Evolutionary conservation across 768 basidiomycete species (phyloP).

Genomic region (Lactarius indigo): DNA sequence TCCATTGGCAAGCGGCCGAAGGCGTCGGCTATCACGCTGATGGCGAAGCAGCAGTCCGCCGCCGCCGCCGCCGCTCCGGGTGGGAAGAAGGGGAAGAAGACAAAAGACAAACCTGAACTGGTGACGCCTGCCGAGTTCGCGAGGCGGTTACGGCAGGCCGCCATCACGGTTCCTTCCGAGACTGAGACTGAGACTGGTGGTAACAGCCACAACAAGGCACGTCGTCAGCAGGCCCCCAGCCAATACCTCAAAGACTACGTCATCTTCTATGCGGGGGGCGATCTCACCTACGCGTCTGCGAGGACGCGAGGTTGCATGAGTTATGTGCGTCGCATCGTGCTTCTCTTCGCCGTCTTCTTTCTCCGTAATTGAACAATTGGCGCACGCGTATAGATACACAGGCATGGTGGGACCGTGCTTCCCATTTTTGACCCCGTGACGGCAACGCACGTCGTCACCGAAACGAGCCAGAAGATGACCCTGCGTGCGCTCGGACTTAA

Average conservation of each 20-base stretch:
- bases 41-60: slow-evolving; percentile 7
- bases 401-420: slow-evolving; percentile 58
- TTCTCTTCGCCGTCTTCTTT: not conserved
- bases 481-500: slow-evolving; percentile 46
- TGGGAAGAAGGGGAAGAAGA: slow-evolving; percentile 1
- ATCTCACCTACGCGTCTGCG: slow-evolving; percentile 23
- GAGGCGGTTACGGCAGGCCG: slow-evolving; percentile 3
- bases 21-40: not conserved
- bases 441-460: slow-evolving; percentile 69
- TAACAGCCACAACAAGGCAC: slow-evolving; percentile 5
- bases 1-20: not conserved
- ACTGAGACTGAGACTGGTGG: not conserved
- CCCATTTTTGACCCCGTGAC: slow-evolving; percentile 51
- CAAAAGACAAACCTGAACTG: slow-evolving; percentile 15
- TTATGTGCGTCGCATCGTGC: slow-evolving; percentile 2
- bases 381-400: slow-evolving; percentile 64
- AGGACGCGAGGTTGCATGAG: slow-evolving; percentile 23
- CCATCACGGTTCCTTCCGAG: not conserved
- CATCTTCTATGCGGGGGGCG: slow-evolving; percentile 25
- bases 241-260: slow-evolving; percentile 12
- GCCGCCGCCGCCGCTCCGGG: no score
- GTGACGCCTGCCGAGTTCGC: slow-evolving; percentile 24
- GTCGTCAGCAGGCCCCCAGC: not conserved
- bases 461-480: slow-evolving; percentile 31
- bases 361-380: not conserved